Conservation (phyloP, 1,284 basidiomycete species). For the Malassezia brasiliensis region DNA sequence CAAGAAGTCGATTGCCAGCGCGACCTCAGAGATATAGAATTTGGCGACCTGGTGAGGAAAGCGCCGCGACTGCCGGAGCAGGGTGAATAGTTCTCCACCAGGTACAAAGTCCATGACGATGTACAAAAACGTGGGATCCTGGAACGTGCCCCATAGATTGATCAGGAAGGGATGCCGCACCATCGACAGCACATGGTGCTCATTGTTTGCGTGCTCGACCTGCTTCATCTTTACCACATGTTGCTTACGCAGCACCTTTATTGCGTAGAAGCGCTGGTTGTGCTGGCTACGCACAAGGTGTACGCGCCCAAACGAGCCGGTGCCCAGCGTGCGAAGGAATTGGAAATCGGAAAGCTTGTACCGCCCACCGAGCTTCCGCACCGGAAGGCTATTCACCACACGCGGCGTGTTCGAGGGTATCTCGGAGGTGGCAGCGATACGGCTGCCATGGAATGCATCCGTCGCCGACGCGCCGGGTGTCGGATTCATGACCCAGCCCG, state of each 20-base stretch:
- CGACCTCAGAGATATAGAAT: constrained; percentile 96
- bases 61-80: constrained; percentile 55
- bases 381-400: not conserved
- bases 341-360: constrained; percentile 44
- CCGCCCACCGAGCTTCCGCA: constrained; percentile 36
- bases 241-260: constrained; percentile 53
- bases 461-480: not conserved
- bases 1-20: constrained; percentile 83
- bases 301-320: constrained; percentile 44
- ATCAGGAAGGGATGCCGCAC: constrained; percentile 93
- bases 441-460: not conserved
- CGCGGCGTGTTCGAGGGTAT: not conserved
- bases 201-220: constrained; percentile 93
- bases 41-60: constrained; percentile 98
- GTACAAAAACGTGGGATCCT: constrained; percentile 84
- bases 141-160: constrained; percentile 96
- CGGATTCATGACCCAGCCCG: not conserved
- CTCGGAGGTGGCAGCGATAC: not conserved
- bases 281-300: constrained; percentile 41
- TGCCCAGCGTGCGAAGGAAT: constrained; percentile 41
- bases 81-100: constrained; percentile 82
- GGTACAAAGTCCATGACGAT: constrained; percentile 99
- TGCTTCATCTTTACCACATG: constrained; percentile 93
- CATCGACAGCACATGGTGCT: constrained; percentile 76
- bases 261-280: constrained; percentile 45